These are phyloP conservation scores for Klebsormidium nitens DNA, from an alignment of 139 green algal genomes.

Conservation along the genomic window DNA sequence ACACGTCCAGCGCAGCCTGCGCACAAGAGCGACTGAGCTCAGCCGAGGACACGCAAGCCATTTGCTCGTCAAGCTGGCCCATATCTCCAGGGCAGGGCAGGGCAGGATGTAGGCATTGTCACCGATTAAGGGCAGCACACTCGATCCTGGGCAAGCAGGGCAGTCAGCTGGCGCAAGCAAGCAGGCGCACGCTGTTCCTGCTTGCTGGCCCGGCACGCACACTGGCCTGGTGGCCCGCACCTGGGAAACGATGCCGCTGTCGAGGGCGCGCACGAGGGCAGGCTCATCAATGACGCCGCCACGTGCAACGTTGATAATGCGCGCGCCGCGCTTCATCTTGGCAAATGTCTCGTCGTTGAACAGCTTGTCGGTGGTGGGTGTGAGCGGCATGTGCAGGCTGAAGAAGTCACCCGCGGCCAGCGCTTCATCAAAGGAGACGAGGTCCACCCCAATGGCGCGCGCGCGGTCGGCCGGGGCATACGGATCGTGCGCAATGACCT, in stretches of 20 bases:
- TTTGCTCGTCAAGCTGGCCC: too few species aligned
- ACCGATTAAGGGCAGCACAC: too few species aligned
- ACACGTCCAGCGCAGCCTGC: slow-evolving; percentile 87
- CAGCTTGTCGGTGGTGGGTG: slow-evolving; percentile 62
- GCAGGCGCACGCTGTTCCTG: too few species aligned
- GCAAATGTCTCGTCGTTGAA: slow-evolving; percentile 80
- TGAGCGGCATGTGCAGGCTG: slow-evolving; percentile 85
- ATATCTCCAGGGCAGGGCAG: too few species aligned
- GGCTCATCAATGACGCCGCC: slow-evolving; percentile 90
- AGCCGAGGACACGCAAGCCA: too few species aligned
- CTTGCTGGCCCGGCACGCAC: too few species aligned
- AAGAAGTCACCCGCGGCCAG: slow-evolving; percentile 74
- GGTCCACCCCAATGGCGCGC: slow-evolving; percentile 63
- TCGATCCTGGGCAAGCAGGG: too few species aligned
- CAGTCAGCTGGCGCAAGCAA: too few species aligned
- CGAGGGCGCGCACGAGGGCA: slow-evolving; percentile 71
- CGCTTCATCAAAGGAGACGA: slow-evolving; percentile 83
- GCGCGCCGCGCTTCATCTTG: slow-evolving; percentile 56
- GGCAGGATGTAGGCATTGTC: too few species aligned
- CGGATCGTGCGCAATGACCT: slow-evolving; percentile 84
- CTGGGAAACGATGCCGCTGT: slow-evolving; percentile 61
- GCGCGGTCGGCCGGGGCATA: slow-evolving; percentile 81
- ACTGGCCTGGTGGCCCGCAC: too few species aligned
- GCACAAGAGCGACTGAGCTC: too few species aligned
- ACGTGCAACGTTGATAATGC: slow-evolving; percentile 91